Percentiles rank a stretch among this genome's conserved stretches.
phyloP scores from a whole-genome alignment of 208 protist species.

The Tritrichomonas musculus region DNA sequence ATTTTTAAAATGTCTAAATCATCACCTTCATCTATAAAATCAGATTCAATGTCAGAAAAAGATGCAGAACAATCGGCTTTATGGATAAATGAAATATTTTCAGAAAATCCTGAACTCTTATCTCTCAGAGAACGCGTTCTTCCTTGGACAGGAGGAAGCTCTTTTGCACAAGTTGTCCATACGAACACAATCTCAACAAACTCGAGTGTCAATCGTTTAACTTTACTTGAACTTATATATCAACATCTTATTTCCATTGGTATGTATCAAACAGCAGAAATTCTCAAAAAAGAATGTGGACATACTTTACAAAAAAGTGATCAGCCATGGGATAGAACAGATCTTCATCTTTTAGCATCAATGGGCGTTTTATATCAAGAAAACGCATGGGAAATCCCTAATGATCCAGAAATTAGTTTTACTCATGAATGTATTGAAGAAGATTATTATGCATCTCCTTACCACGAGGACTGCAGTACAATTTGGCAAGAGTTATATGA shows the following conservation, averaged over 20 bases:
- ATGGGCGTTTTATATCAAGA: not conserved
- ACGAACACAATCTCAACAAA: not conserved
- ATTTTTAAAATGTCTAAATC: too few species aligned
- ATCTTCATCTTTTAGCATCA: not conserved
- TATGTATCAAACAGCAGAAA: slow-evolving; percentile 12
- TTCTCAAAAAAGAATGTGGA: not conserved
- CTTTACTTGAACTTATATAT: not conserved
- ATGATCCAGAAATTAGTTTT: not conserved
- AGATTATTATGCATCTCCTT: not conserved
- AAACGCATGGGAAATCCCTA: not conserved
- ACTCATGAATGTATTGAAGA: not conserved
- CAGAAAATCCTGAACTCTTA: not conserved
- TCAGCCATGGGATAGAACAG: slow-evolving; percentile 7
- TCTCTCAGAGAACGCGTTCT: not conserved
- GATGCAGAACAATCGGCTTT: not conserved
- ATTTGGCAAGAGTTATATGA: slow-evolving; percentile 8
- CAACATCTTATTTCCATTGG: not conserved
- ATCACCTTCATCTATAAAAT: too few species aligned
- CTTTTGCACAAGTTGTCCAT: not conserved
- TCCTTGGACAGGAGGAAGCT: slow-evolving; percentile 9
- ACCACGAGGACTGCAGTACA: not conserved
- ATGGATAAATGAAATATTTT: not conserved
- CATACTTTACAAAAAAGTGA: not conserved
- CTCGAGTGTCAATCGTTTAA: not conserved
- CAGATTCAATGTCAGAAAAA: not conserved